Conservation (phyloP, 2,329 filamentous ascomycete species). For the Fusarium succisae region DNA sequence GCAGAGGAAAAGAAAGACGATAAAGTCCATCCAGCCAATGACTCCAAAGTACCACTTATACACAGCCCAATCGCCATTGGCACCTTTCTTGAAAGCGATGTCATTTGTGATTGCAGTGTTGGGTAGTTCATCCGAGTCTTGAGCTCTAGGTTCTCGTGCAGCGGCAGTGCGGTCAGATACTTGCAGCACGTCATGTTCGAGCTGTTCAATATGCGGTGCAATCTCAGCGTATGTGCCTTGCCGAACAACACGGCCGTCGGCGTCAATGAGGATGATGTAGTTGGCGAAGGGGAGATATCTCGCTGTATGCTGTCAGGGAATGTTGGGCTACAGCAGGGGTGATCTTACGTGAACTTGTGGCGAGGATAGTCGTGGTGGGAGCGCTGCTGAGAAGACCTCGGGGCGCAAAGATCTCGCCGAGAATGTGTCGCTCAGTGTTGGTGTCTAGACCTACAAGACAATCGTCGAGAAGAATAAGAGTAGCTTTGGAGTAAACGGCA, state of each 20-base stretch:
- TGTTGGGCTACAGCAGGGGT: rapidly evolving
- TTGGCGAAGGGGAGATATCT: not conserved
- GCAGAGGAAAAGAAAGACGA: not conserved
- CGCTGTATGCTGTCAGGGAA: not conserved
- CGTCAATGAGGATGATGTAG: not conserved
- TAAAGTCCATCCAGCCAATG: not conserved
- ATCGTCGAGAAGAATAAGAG: not conserved
- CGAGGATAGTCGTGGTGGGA: not conserved
- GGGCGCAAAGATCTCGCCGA: not conserved
- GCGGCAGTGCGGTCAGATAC: not conserved
- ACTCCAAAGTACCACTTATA: not conserved
- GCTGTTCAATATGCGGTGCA: not conserved
- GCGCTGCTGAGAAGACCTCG: not conserved
- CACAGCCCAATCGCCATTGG: not conserved
- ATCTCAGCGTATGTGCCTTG: not conserved
- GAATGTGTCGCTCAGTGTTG: not conserved
- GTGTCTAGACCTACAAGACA: not conserved
- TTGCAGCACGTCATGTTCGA: not conserved
- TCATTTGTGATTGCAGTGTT: not conserved
- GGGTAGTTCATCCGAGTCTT: not conserved
- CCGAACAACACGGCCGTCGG: not conserved
- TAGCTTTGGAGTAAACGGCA: not conserved
- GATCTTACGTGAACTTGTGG: not conserved
- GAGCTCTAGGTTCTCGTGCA: not conserved
- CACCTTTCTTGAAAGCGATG: not conserved